A percentile compares a stretch with the other conserved stretches of the same genome.
Conservation (phyloP, 306 rosid genomes). For the Sesbania bispinosa region DNA sequence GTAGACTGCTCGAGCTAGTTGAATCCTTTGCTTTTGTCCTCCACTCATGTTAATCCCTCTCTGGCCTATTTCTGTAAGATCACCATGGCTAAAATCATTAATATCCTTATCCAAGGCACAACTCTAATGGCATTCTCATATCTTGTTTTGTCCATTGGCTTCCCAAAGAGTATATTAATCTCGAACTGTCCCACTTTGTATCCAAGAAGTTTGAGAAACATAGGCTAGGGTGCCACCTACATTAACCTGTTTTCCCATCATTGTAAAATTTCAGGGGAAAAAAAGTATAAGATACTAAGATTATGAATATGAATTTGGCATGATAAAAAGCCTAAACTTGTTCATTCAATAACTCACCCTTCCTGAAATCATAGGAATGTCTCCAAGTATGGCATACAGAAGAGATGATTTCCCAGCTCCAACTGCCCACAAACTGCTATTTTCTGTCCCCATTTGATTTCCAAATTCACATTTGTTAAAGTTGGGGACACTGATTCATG, state of each 20-base stretch:
- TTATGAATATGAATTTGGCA: background rate
- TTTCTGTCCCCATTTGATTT: slow-evolving; percentile 44
- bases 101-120: slow-evolving; percentile 72
- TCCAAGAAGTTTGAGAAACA: slow-evolving; percentile 75
- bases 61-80: slow-evolving; percentile 78
- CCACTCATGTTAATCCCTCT: slow-evolving; percentile 81
- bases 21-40: slow-evolving; percentile 73
- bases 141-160: slow-evolving; percentile 45
- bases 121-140: slow-evolving; percentile 51
- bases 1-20: slow-evolving; percentile 65
- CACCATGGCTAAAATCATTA: slow-evolving; percentile 54
- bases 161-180: slow-evolving; percentile 71
- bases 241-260: slow-evolving; percentile 41
- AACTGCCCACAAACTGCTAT: slow-evolving; percentile 63
- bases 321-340: background rate
- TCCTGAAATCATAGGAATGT: slow-evolving; percentile 58
- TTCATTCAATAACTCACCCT: slow-evolving; percentile 38
- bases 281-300: background rate
- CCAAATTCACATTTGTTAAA: slow-evolving; percentile 37
- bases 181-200: slow-evolving; percentile 67
- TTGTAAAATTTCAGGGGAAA: background rate
- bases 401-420: slow-evolving; percentile 77
- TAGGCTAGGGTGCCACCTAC: slow-evolving; percentile 51
- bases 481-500: slow-evolving; percentile 36
- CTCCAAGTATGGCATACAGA: slow-evolving; percentile 57